These are phyloP conservation scores for Phytophthora boehmeriae DNA, from an alignment of 352 stramenopile species.

Conservation along the genomic window DNA sequence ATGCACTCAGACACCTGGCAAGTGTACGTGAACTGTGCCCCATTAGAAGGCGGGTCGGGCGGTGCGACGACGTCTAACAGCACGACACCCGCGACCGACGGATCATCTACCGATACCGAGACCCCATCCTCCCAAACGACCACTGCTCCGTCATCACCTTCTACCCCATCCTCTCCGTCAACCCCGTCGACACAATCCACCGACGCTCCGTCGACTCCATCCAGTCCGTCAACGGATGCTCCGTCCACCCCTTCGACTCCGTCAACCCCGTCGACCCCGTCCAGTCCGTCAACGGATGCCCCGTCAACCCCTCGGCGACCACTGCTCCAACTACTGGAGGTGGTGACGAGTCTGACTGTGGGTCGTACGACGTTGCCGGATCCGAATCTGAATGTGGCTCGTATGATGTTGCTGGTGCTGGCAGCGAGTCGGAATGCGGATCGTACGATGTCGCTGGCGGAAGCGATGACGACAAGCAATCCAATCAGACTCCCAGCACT, in stretches of 20 bases:
- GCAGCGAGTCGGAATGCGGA: conserved; percentile 11
- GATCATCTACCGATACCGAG: not conserved
- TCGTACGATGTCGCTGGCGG: conserved; percentile 15
- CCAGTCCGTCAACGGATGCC: conserved; percentile 2
- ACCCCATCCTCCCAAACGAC: not conserved
- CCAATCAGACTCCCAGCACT: not conserved
- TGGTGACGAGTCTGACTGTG: no score
- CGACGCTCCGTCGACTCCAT: conserved; percentile 8
- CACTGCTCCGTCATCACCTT: not conserved
- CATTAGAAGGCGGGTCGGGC: not conserved
- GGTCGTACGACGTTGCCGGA: no score
- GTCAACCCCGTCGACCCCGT: conserved; percentile 3
- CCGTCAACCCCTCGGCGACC: conserved; percentile 10
- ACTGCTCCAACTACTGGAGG: not conserved
- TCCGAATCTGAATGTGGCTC: no score
- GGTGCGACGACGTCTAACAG: not conserved
- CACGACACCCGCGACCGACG: not conserved
- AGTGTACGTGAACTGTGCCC: conserved; percentile 1
- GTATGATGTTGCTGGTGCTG: not conserved
- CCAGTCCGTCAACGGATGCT: no score
- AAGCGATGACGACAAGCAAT: conserved; percentile 2
- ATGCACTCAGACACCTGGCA: not conserved
- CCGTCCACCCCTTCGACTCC: not conserved
- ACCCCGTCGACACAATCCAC: conserved; percentile 4
- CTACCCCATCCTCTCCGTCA: not conserved